phyloP scores from a whole-genome alignment of 2,329 filamentous ascomycete genomes.

The Huntiella moniliformis region DNA sequence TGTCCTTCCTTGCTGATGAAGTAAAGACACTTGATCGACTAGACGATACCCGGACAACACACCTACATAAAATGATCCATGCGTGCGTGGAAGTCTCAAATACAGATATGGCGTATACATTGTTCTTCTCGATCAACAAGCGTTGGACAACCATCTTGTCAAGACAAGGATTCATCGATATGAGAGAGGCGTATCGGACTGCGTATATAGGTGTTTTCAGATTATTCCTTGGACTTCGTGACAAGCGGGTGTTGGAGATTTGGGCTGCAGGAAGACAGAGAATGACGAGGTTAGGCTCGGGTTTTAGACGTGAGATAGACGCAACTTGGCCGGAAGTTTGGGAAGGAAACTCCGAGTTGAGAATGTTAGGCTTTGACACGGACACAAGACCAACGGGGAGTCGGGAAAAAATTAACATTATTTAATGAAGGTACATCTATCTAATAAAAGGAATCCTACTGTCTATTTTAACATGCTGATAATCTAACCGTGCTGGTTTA shows the following conservation, averaged over 20 bases:
- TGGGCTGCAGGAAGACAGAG: constrained; percentile 3
- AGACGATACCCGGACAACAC: constrained; percentile 7
- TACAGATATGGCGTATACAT: constrained; percentile 18
- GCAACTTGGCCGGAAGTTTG: constrained; percentile 7
- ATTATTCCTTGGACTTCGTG: not conserved
- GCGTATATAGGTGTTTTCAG: constrained; percentile 12
- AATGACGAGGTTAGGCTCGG: constrained; percentile 6
- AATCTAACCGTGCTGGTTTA: too few species aligned
- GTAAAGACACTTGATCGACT: constrained; percentile 3
- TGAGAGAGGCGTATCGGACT: constrained; percentile 9
- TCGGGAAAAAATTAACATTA: too few species aligned
- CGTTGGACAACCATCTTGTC: constrained; percentile 3
- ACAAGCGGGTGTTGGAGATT: constrained; percentile 1
- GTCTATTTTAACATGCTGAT: too few species aligned
- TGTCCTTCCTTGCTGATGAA: constrained; percentile 10
- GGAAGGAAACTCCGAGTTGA: not conserved
- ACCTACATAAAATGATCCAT: constrained; percentile 15
- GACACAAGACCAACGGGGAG: too few species aligned
- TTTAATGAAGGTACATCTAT: too few species aligned
- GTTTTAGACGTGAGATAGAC: constrained; percentile 8
- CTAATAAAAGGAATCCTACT: too few species aligned
- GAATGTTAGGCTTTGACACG: too few species aligned
- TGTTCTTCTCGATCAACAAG: constrained; percentile 4
- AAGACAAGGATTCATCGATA: constrained; percentile 3
- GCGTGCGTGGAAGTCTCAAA: constrained; percentile 17